Base-by-base conservation (phyloP, 1,284 basidiomycete species). In the Trichosporon coremiiforme region DNA sequence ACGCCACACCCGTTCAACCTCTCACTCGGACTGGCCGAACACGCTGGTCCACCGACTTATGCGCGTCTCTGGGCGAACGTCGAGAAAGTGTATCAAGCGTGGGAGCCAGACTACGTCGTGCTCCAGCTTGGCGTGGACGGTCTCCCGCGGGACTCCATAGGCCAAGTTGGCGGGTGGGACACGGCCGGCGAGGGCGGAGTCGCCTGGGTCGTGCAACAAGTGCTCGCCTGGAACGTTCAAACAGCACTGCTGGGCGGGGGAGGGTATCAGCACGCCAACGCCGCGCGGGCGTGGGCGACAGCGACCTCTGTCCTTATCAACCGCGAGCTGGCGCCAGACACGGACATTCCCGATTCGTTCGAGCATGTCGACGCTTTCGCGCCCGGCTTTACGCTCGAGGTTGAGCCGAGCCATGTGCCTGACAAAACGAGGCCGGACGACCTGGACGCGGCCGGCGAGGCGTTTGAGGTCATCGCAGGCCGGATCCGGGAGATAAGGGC, bases 91-190 rank as follows among this genome's bases (percentile, higher is more conserved):
- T 87, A 84, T 65, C 83, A 86, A 7, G 86, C 87, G 0, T 95
- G 91, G 80, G 75, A 84, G 1, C 94, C 95, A 0, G 90, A 95
- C 74, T 92, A 88, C 74, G 82, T 94, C 2, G 87, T 96, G 0
- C 79, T 97, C 0, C 94, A 97, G 78, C 93, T 93, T 70, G 95
- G 95, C 1, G 88, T 89, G 0, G 95, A 98, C 73, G 93, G 90
- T 0, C 85, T 98, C 0, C 89, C 92, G 0, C 92, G 90, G 0
- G 95, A 97, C 80, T 90, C 91, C 0, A 88, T 87, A 0, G 88
- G 87, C 0, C 75, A 76, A 68, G 81, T 80, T 50, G 93, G 91
- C 83, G 95, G 94, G 76, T 91, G 93, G 89, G 86, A 87, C 0
- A 80, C 93, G 0, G 86, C 86, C 12, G 87, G 84, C 2, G 84